These are phyloP conservation scores for Lachancea lanzarotensis DNA, from an alignment of 805 yeast species.

Conservation along the genomic window DNA sequence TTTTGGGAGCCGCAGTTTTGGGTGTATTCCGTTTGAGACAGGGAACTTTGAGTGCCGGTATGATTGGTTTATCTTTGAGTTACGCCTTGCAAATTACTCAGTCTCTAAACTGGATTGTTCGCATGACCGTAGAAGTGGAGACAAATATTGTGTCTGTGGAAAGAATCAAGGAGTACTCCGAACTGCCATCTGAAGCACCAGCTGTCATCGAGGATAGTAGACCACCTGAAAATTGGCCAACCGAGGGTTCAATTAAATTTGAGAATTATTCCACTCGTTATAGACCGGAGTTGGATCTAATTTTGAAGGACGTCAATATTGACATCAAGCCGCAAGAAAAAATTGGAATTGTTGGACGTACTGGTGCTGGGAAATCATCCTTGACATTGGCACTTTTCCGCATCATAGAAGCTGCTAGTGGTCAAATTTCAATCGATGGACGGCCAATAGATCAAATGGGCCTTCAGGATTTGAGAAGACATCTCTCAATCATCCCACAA, in stretches of 20 bases:
- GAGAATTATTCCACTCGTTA: slow-evolving; percentile 76
- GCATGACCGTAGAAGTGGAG: slow-evolving; percentile 98
- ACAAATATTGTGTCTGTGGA: slow-evolving; percentile 96
- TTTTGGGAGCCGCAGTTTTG: slow-evolving; percentile 78
- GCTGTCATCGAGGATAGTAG: slow-evolving; percentile 53
- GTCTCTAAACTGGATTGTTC: slow-evolving; percentile 91
- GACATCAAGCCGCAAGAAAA: slow-evolving; percentile 70
- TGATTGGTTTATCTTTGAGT: slow-evolving; percentile 88
- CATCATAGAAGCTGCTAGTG: slow-evolving; percentile 69
- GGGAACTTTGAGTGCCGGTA: slow-evolving; percentile 77
- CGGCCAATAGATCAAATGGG: slow-evolving; percentile 64
- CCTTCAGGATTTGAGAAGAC: slow-evolving; percentile 66
- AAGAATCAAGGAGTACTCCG: slow-evolving; percentile 82
- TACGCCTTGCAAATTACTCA: slow-evolving; percentile 92
- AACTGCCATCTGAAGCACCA: slow-evolving; percentile 81
- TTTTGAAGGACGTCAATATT: slow-evolving; percentile 60
- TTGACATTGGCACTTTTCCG: slow-evolving; percentile 79
- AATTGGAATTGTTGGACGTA: slow-evolving; percentile 92
- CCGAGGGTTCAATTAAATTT: slow-evolving; percentile 58
- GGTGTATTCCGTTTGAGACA: slow-evolving; percentile 61
- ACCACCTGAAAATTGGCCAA: slow-evolving; percentile 73
- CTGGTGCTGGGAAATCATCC: slow-evolving; percentile 94
- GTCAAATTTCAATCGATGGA: slow-evolving; percentile 68
- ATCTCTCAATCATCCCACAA: slow-evolving; percentile 83
- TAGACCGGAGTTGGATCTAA: slow-evolving; percentile 73